Conservation (phyloP, 75 land plant species). For the Cupressus sempervirens region DNA sequence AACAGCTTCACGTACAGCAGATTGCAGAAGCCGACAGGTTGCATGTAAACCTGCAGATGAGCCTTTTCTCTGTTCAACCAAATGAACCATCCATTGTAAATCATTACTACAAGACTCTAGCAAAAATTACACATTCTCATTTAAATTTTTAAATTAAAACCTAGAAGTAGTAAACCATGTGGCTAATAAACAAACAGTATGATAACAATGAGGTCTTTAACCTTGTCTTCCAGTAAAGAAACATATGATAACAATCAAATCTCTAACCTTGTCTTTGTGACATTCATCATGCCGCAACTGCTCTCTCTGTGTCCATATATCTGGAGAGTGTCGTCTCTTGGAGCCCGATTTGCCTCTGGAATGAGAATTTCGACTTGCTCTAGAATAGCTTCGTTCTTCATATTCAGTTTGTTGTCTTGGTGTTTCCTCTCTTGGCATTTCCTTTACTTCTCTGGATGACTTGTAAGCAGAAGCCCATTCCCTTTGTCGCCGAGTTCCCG, state of each 20-base stretch:
- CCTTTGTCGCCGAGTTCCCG: slow-evolving; percentile 34
- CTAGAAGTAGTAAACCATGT: neutral
- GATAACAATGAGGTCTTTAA: too few relatives aligned
- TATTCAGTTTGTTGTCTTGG: slow-evolving; percentile 10
- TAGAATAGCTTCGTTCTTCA: slow-evolving; percentile 17
- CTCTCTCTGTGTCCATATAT: slow-evolving; percentile 36
- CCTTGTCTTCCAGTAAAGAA: neutral
- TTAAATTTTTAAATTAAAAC: neutral
- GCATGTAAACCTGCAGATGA: slow-evolving; percentile 49
- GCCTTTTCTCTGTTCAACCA: slow-evolving; percentile 32
- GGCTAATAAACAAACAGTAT: neutral
- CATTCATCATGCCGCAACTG: slow-evolving; percentile 34
- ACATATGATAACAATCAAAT: neutral
- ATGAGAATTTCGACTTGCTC: slow-evolving; percentile 6
- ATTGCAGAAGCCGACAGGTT: slow-evolving; percentile 78
- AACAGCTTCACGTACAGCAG: slow-evolving; percentile 95
- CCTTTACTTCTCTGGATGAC: slow-evolving; percentile 17
- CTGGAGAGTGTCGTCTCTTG: slow-evolving; percentile 45
- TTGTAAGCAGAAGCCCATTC: slow-evolving; percentile 28
- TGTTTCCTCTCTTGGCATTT: slow-evolving; percentile 27
- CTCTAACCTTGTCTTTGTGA: slow-evolving; percentile 13
- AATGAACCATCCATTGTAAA: neutral
- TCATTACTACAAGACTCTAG: neutral
- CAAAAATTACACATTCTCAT: neutral
- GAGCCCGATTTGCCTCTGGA: slow-evolving; percentile 7